Base-by-base conservation (phyloP, 345 rosid genomes). In the Eucalyptus erythrocorys region DNA sequence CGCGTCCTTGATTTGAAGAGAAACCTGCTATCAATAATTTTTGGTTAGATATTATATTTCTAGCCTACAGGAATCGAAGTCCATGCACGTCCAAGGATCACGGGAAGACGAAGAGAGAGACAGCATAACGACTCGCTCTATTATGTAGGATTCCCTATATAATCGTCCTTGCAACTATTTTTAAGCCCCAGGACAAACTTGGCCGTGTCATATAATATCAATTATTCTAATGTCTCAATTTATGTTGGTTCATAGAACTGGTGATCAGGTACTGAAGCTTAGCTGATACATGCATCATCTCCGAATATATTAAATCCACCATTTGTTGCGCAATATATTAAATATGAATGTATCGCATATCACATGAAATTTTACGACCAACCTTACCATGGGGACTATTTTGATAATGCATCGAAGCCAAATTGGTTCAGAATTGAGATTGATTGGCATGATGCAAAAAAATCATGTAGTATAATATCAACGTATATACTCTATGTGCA, bases 301-400 rank as follows among this genome's bases (percentile, higher is more conserved):
- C 13, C 7, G 19, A 10, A 37, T 42, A 21, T 71, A 34, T 34
- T 0, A 19, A 71, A 71, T 37, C 26, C 27, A 5, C 14, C 11
- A 0, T 71, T 37, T 19, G 43, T 21, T 34, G 26, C 7, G 45
- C 37, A 3, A 2, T 21, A 37, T 37, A 26, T 37, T 0, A 3
- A 1, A 66, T 66, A 32, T 19, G 42, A 10, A 64, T 8, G 19
- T 32, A 7, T 64, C 2, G 0, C 19, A 16, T 32, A 14, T 1
- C 1, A 1, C 1, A 1, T 9, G 42, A 68, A 68, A 68, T 17
- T 32, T 34, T 16, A 32, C 1, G 80, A 16, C 42, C 22, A 5
- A 34, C 22, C 80, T 32, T 68, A 15, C 1, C 30, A 5, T 32
- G 24, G 10, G 79, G 40, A 66, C 19, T n/a, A 9, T 22, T 55